Percentiles rank a stretch among this genome's conserved stretches.
Evolutionary conservation across 2,329 filamentous ascomycete species (phyloP).

Genomic region (Cladosporium phlei): DNA sequence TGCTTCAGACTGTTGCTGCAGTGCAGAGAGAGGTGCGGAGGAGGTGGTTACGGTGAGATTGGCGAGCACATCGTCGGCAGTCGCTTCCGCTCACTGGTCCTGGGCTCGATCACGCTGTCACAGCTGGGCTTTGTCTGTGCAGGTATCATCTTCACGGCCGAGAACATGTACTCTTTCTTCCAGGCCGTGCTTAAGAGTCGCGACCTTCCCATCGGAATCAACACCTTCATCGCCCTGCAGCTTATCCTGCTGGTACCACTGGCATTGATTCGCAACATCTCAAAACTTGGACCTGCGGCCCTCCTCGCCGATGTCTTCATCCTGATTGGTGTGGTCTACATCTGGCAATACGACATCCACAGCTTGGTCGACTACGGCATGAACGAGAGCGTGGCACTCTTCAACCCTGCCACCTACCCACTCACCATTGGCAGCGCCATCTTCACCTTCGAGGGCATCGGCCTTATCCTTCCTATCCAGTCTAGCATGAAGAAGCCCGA

Average conservation of each 20-base stretch:
- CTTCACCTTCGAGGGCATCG: slow-evolving; percentile 75
- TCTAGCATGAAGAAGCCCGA: slow-evolving; percentile 68
- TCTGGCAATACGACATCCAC: slow-evolving; percentile 66
- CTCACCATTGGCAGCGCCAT: slow-evolving; percentile 69
- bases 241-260: slow-evolving; percentile 61
- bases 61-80: slow-evolving; percentile 62
- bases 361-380: slow-evolving; percentile 54
- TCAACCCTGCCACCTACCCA: slow-evolving; percentile 65
- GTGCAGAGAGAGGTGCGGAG: slow-evolving; percentile 60
- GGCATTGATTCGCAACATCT: slow-evolving; percentile 68
- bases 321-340: slow-evolving; percentile 64
- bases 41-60: slow-evolving; percentile 68
- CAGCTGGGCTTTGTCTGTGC: slow-evolving; percentile 76
- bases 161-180: slow-evolving; percentile 66
- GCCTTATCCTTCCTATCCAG: slow-evolving; percentile 70
- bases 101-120: slow-evolving; percentile 66
- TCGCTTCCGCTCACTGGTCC: slow-evolving; percentile 60
- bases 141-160: slow-evolving; percentile 71
- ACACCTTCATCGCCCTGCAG: slow-evolving; percentile 61
- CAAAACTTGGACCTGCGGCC: slow-evolving; percentile 65
- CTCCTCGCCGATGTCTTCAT: slow-evolving; percentile 69
- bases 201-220: slow-evolving; percentile 49
- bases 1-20: slow-evolving; percentile 69
- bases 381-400: slow-evolving; percentile 58
- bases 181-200: slow-evolving; percentile 52